Evolutionary conservation across 1,284 basidiomycete genomes (phyloP).

Genomic region (Heliocybe sulcata): DNA sequence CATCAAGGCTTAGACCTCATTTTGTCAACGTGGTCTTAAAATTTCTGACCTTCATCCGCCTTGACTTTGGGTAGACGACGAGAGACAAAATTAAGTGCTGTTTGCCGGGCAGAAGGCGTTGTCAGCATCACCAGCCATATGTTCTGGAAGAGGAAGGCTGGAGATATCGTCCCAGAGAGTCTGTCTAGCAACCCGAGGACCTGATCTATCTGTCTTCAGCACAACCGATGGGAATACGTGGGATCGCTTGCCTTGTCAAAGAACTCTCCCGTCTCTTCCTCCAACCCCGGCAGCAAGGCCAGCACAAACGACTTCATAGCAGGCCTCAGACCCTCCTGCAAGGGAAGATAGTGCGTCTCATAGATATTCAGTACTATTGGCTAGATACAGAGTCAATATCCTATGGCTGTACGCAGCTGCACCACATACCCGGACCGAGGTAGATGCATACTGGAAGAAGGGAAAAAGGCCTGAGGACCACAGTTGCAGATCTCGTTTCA

Average conservation of each 20-base stretch:
- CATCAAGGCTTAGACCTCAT: constrained; percentile 5
- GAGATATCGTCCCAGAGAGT: constrained; percentile 76
- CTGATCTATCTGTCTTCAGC: constrained; percentile 27
- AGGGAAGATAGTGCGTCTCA: constrained; percentile 85
- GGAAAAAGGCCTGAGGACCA: constrained; percentile 98
- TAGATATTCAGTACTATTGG: constrained; percentile 84
- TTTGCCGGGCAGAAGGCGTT: constrained; percentile 79
- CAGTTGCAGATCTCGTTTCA: constrained; percentile 82
- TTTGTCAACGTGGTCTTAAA: constrained; percentile 3
- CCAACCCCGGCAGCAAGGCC: constrained; percentile 87
- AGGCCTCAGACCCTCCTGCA: constrained; percentile 79
- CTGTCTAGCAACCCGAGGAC: constrained; percentile 80
- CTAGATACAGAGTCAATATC: constrained; percentile 26
- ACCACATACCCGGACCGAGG: constrained; percentile 74
- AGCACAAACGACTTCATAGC: constrained; percentile 93
- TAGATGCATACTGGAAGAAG: constrained; percentile 97
- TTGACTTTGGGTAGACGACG: constrained; percentile 69
- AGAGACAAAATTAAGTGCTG: constrained; percentile 83
- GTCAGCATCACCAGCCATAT: constrained; percentile 93
- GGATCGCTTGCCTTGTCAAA: constrained; percentile 75
- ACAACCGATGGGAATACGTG: neutral
- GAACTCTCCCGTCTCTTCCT: constrained; percentile 95
- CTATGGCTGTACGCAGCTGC: neutral
- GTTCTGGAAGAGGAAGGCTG: constrained; percentile 91
- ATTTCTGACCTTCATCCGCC: constrained; percentile 55